Conservation (phyloP, 371 early-diverging fungal genomes). For the Mucor indicus region DNA sequence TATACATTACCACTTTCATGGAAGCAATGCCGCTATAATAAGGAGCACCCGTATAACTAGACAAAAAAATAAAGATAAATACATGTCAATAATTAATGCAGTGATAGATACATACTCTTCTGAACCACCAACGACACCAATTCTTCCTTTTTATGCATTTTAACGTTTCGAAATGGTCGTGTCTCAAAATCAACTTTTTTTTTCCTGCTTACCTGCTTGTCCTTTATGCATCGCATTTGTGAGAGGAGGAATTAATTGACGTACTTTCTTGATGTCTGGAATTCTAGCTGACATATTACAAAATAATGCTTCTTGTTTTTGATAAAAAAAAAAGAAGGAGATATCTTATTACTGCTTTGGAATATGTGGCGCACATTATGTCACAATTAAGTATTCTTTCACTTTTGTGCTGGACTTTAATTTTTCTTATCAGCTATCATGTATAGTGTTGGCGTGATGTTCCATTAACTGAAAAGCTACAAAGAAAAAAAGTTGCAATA, state of each 20-base stretch:
- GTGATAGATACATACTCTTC: constrained; percentile 53
- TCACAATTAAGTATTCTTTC: too few species aligned
- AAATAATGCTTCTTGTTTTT: too few species aligned
- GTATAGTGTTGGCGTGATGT: too few species aligned
- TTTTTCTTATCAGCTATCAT: too few species aligned
- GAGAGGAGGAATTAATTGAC: constrained; percentile 74
- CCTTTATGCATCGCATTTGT: constrained; percentile 75
- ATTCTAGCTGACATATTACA: constrained; percentile 37
- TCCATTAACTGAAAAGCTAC: too few species aligned
- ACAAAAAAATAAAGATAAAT: not conserved
- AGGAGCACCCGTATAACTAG: constrained; percentile 91
- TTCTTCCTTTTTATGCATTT: constrained; percentile 46
- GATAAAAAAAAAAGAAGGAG: not conserved
- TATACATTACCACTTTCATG: constrained; percentile 64
- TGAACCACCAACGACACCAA: constrained; percentile 75
- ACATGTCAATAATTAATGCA: not conserved
- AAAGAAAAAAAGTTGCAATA: too few species aligned
- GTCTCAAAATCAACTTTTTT: not conserved
- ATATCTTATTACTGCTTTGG: constrained; percentile 1
- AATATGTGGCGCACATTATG: too few species aligned
- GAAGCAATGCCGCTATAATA: constrained; percentile 84
- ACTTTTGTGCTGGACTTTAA: too few species aligned
- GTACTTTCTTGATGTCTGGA: constrained; percentile 46
- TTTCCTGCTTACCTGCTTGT: constrained; percentile 66
- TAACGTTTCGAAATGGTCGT: not conserved